phyloP scores from a whole-genome alignment of 345 rosid genomes.

The Hibiscus tridactylites region DNA sequence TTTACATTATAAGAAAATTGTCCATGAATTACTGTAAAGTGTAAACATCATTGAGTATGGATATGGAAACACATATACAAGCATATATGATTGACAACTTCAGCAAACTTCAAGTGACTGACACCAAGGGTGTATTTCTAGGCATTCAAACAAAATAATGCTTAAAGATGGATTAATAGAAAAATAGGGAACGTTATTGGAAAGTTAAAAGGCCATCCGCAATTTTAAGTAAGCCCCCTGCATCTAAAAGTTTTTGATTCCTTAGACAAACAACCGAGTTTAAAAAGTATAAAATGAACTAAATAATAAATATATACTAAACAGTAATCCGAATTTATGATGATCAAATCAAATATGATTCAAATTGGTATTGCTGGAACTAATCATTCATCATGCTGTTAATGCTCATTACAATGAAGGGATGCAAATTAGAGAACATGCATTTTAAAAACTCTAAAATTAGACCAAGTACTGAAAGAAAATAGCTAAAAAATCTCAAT shows the following conservation, averaged over 20 bases:
- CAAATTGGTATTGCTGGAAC: neutral
- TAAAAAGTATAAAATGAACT: neutral
- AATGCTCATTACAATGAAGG: neutral
- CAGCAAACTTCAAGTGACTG: neutral
- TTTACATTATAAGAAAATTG: neutral
- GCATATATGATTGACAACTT: neutral
- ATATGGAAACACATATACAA: neutral
- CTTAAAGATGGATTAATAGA: neutral
- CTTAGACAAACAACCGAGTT: neutral
- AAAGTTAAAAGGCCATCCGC: neutral
- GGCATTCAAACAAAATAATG: neutral
- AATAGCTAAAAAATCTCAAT: neutral
- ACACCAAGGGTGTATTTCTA: neutral
- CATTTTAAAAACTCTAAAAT: neutral
- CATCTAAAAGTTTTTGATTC: neutral
- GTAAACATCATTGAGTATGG: neutral
- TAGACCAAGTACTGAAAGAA: neutral
- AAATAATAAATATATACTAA: neutral
- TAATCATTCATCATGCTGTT: neutral
- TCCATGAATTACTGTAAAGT: neutral
- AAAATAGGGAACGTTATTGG: neutral
- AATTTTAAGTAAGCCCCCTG: neutral
- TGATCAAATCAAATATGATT: neutral
- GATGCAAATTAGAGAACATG: neutral
- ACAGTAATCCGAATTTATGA: neutral